phyloP scores from a whole-genome alignment of 2,329 filamentous ascomycete species.

The Diplodia seriata region DNA sequence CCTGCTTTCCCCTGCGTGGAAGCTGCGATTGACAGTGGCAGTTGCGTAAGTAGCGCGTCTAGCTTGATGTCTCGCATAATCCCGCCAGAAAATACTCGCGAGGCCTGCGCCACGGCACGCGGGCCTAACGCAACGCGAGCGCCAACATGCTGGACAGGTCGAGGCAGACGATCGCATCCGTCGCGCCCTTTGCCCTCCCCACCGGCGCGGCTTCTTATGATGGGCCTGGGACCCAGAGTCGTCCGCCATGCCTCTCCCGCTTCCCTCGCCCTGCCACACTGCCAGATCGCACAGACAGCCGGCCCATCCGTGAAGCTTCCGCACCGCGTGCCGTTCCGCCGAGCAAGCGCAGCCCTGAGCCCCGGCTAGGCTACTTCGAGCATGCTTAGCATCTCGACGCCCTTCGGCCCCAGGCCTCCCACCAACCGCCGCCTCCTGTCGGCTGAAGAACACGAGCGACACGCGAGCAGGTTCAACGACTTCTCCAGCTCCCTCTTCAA shows the following conservation, averaged over 20 bases:
- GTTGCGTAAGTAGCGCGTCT: constrained; percentile 27
- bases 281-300: constrained; percentile 23
- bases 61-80: constrained; percentile 28
- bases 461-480: constrained; percentile 2
- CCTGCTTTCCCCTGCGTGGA: constrained; percentile 8
- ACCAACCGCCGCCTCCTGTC: constrained; percentile 25
- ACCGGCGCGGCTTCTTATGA: constrained; percentile 18
- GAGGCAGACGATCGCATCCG: constrained; percentile 19
- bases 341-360: constrained; percentile 20
- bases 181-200: constrained; percentile 7
- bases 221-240: constrained; percentile 6
- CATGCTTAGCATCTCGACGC: constrained; percentile 30
- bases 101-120: constrained; percentile 14
- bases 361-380: constrained; percentile 16
- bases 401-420: constrained; percentile 34
- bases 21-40: constrained; percentile 16
- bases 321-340: constrained; percentile 30
- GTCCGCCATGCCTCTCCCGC: neutral
- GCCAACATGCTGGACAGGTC: constrained; percentile 17
- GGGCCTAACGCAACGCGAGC: constrained; percentile 15
- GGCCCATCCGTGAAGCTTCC: constrained; percentile 10
- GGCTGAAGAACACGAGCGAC: neutral
- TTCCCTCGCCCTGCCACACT: constrained; percentile 1
- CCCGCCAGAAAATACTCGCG: constrained; percentile 13
- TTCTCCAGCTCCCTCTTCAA: constrained; percentile 3